These are phyloP conservation scores for Sesbania bispinosa DNA, from an alignment of 306 rosid species.

Conservation along the genomic window DNA sequence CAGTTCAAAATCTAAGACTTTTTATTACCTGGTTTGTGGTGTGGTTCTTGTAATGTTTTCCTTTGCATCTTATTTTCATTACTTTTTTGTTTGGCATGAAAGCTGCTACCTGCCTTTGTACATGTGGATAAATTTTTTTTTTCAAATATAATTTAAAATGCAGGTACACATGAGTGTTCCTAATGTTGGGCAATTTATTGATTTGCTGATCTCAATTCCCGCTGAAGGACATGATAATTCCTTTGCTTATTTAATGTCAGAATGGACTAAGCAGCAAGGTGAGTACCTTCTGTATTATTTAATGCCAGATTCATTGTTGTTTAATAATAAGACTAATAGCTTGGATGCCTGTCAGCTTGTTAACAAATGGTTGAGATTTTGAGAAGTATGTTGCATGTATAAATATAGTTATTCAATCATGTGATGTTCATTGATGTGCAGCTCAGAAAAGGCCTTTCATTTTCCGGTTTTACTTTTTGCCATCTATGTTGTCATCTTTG, in stretches of 20 bases:
- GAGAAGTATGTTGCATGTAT: too few relatives aligned
- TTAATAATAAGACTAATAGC: too few relatives aligned
- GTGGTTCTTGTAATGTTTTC: constrained; percentile 5
- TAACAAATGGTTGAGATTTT: too few relatives aligned
- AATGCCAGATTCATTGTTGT: too few relatives aligned
- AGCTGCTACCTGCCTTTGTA: neutral
- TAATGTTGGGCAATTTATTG: constrained; percentile 79
- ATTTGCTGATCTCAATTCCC: constrained; percentile 71
- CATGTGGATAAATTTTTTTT: neutral
- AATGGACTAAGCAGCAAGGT: constrained; percentile 97
- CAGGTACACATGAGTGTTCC: constrained; percentile 95
- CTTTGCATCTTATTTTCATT: neutral
- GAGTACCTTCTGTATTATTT: constrained; percentile 29
- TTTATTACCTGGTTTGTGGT: neutral
- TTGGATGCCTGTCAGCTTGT: too few relatives aligned
- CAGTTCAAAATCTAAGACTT: too few relatives aligned
- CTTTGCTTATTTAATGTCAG: constrained; percentile 77
- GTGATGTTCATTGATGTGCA: too few relatives aligned
- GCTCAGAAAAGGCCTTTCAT: too few relatives aligned
- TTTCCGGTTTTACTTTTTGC: too few relatives aligned
- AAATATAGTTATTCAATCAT: too few relatives aligned
- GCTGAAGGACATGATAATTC: constrained; percentile 72
- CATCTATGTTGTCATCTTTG: too few relatives aligned
- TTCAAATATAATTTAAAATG: constrained; percentile 10
- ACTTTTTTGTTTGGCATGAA: constrained; percentile 16